A percentile compares a stretch with the other conserved stretches of the same genome.
phyloP scores from a whole-genome alignment of 352 stramenopile species.

The Globisporangium uncinulatum region DNA sequence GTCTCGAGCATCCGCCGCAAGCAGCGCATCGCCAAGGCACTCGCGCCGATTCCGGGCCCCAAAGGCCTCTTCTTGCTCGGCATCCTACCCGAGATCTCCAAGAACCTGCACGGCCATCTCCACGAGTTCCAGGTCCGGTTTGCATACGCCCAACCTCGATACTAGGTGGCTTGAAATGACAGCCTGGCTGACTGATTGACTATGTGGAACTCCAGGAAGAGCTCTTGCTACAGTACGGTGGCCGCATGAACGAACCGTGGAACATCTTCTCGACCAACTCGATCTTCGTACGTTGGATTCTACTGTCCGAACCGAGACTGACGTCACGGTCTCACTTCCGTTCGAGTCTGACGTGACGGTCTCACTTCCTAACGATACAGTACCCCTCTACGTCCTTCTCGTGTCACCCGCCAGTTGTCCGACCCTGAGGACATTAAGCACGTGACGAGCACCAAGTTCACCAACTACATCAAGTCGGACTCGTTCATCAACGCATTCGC shows the following conservation, averaged over 20 bases:
- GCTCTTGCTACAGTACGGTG: slow-evolving; percentile 30
- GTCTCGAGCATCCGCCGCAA: slow-evolving; percentile 20
- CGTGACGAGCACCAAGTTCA: slow-evolving; percentile 53
- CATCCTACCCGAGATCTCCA: slow-evolving; percentile 47
- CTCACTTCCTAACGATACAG: too few relatives aligned
- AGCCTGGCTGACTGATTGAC: background rate
- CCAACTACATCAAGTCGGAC: slow-evolving; percentile 72
- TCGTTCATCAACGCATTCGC: slow-evolving; percentile 61
- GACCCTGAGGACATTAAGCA: slow-evolving; percentile 61
- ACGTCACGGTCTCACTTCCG: background rate
- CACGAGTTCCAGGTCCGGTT: too few relatives aligned
- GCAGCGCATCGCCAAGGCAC: slow-evolving; percentile 38
- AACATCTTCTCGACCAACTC: slow-evolving; percentile 38
- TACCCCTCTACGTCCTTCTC: background rate
- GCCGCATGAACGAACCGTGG: slow-evolving; percentile 67
- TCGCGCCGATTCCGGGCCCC: slow-evolving; percentile 35
- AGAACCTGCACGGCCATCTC: slow-evolving; percentile 6
- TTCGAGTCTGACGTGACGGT: too few relatives aligned
- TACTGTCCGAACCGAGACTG: background rate
- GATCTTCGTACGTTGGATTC: too few relatives aligned
- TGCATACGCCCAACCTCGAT: too few relatives aligned
- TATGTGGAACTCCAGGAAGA: slow-evolving; percentile 20
- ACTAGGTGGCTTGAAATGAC: background rate
- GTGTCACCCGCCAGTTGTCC: slow-evolving; percentile 23
- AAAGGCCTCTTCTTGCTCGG: slow-evolving; percentile 40